A percentile compares a stretch with the other conserved stretches of the same genome.
These are phyloP conservation scores for Plasmodium falciparum DNA, from an alignment of 169 alveolate genomes.

Conservation along the genomic window DNA sequence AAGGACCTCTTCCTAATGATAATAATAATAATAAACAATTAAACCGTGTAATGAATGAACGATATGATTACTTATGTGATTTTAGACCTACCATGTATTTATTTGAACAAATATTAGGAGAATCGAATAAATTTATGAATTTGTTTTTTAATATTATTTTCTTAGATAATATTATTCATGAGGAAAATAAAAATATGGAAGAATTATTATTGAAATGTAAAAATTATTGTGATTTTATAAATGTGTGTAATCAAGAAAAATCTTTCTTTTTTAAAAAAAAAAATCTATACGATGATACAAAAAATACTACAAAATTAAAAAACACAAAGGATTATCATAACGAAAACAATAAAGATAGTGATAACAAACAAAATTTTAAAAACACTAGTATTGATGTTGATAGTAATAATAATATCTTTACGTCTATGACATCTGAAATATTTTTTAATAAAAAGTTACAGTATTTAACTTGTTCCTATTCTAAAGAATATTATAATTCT, in stretches of 20 bases:
- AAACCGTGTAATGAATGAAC: conserved; percentile 64
- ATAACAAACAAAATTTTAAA: neutral
- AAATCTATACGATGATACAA: neutral
- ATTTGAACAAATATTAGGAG: conserved; percentile 62
- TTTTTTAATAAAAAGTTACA: conserved; percentile 63
- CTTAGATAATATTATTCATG: conserved; percentile 66
- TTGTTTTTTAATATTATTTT: conserved; percentile 46
- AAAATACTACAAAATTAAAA: neutral
- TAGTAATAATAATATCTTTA: conserved; percentile 7
- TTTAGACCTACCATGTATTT: conserved; percentile 75
- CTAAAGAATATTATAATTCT: conserved; percentile 33
- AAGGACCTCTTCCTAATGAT: conserved; percentile 61
- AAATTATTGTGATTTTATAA: conserved; percentile 38
- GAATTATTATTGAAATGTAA: conserved; percentile 23
- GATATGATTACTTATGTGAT: conserved; percentile 55
- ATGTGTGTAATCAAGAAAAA: conserved; percentile 23
- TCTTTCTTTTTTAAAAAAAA: neutral
- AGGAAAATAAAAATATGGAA: conserved; percentile 36
- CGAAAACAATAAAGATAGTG: neutral
- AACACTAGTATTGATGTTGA: neutral
- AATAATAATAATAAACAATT: conserved; percentile 47
- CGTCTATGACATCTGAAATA: conserved; percentile 5
- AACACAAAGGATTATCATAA: neutral
- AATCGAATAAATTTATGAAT: conserved; percentile 59
- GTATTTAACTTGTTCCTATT: conserved; percentile 43